Evolutionary conservation across 371 early-diverging fungal species (phyloP), one percentile per base, ranked within the genome.

Genomic region (Globomyces sp.): DNA sequence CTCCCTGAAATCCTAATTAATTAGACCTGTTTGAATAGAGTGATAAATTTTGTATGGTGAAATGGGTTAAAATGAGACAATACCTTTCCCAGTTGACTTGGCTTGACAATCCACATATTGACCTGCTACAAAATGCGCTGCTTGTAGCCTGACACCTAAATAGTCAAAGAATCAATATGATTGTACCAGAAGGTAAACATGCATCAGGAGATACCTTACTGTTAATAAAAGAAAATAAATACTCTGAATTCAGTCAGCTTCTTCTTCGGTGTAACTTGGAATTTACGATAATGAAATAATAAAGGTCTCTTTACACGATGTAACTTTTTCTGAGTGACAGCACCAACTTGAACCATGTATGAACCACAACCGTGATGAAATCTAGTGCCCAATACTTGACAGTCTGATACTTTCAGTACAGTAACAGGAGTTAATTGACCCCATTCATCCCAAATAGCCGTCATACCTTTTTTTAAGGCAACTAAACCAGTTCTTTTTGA

Each of bases 401-500:
- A 67, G 52, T 74, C 75, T 48, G 62, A 46, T 81, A 92, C 91
- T 85, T 95, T 88, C 51, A 98, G 80, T 34, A 98, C 84, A 3
- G 98, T 98, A n/a, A 93, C 91, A 45, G 97, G 95, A 47, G 92
- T 83, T 73, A 90, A 85, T 34, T 83, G 84, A 49, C 98, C 98
- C 83, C 89, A 89, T 65, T 94, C 94, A 75, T 93, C 92, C 94
- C 94, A 98, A 68, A 94, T 78, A 41, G 88, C 86, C 39, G 92
- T 89, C 97, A 97, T 98, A 39, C 98, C 98, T 76, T 86, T 84
- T 80, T 98, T 98, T 60, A 84, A 77, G 45, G 89, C 97, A 71
- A 98, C 86, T 10, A 92, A 80, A 51, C 98, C 98, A 8, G 76
- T 70, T 2, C 84, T 71, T 42, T 48, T 65, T 34, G 73, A 68